These are phyloP conservation scores for Globisporangium middletonii DNA, from an alignment of 352 stramenopile species.

Conservation along the genomic window DNA sequence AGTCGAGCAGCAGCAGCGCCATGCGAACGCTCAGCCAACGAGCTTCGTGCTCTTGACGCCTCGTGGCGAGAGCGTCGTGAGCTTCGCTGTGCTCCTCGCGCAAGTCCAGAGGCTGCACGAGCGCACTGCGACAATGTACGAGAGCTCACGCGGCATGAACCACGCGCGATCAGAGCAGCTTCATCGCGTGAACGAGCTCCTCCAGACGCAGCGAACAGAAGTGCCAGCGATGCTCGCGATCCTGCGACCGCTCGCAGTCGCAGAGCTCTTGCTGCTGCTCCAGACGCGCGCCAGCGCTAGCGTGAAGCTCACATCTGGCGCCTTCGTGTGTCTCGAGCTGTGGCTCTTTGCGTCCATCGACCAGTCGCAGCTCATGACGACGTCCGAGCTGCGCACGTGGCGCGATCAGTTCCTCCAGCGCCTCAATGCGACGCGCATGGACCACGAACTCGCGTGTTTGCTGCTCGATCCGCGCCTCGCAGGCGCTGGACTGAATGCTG, in stretches of 20 bases:
- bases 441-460: conserved; percentile 12
- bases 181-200: not conserved
- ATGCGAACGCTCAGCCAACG: not conserved
- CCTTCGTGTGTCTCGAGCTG: conserved; percentile 11
- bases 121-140: not conserved
- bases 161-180: not conserved
- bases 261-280: conserved; percentile 1
- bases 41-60: not conserved
- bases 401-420: conserved; percentile 2
- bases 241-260: conserved; percentile 3
- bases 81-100: conserved; percentile 9
- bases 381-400: conserved; percentile 1
- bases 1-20: not conserved
- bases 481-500: conserved; percentile 9
- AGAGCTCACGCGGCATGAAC: not conserved
- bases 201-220: conserved; percentile 1
- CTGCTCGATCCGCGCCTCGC: conserved; percentile 13
- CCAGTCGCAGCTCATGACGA: conserved; percentile 2
- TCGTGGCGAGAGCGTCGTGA: not conserved
- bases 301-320: conserved; percentile 6
- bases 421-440: not conserved
- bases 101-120: conserved; percentile 4
- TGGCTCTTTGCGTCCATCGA: conserved; percentile 7
- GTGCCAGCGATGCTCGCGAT: conserved; percentile 2
- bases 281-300: not conserved